These are phyloP conservation scores for Candida tetrigidarum DNA, from an alignment of 1,139 yeast species.

Conservation along the genomic window DNA sequence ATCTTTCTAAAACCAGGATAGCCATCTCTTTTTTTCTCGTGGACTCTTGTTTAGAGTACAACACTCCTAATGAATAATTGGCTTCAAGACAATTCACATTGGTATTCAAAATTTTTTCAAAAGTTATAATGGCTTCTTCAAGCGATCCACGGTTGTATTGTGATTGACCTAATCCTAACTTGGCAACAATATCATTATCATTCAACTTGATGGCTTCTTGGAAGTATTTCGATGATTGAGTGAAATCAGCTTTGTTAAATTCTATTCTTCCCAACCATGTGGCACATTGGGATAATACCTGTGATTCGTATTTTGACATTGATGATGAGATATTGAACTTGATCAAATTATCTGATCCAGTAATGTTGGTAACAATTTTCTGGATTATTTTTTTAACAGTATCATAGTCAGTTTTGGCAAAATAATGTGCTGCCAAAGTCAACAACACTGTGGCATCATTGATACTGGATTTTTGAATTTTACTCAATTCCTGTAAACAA, in stretches of 20 bases:
- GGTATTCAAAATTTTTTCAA: constrained; percentile 72
- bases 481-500: constrained; percentile 42
- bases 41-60: constrained; percentile 59
- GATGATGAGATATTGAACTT: constrained; percentile 24
- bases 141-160: constrained; percentile 73
- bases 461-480: constrained; percentile 28
- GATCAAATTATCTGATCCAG: constrained; percentile 20
- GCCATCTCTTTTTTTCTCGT: constrained; percentile 52
- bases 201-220: constrained; percentile 70
- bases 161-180: constrained; percentile 86
- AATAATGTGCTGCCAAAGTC: constrained; percentile 56
- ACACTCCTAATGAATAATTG: constrained; percentile 72
- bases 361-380: constrained; percentile 45
- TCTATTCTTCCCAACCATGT: constrained; percentile 87
- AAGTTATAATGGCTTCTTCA: constrained; percentile 86
- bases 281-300: constrained; percentile 71
- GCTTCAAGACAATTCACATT: constrained; percentile 78
- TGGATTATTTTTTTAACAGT: constrained; percentile 61
- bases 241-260: constrained; percentile 60
- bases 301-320: constrained; percentile 33
- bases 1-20: constrained; percentile 69
- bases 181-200: constrained; percentile 67
- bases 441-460: constrained; percentile 47
- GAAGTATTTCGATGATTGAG: constrained; percentile 72
- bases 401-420: constrained; percentile 61